Evolutionary conservation across 176 grass and related monocot genomes (phyloP).

Genomic region (Phragmites australis): DNA sequence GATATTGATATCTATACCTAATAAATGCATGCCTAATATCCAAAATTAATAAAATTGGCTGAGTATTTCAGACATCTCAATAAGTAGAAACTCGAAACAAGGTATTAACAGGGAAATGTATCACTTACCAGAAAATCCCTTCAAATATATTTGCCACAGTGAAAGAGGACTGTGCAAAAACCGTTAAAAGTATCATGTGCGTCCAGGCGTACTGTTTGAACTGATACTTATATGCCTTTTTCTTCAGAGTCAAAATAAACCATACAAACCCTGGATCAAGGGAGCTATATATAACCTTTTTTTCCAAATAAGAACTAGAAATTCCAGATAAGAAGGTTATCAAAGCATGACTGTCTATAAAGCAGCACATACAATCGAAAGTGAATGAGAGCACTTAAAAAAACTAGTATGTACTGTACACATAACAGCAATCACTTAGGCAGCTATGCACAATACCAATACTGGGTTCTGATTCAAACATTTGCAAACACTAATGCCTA

Average conservation of each 20-base stretch:
- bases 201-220: slow-evolving; percentile 99
- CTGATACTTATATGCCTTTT: slow-evolving; percentile 98
- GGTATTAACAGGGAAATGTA: not conserved
- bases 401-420: not conserved
- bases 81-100: not conserved
- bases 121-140: slow-evolving; percentile 94
- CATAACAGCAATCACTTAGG: not conserved
- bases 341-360: not conserved
- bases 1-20: not conserved
- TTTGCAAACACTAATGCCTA: slow-evolving; percentile 12
- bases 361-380: slow-evolving; percentile 22
- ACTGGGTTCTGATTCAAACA: not conserved
- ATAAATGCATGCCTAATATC: slow-evolving; percentile 6
- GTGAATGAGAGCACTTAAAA: not conserved
- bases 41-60: not conserved
- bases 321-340: not conserved
- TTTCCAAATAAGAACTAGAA: slow-evolving; percentile 14
- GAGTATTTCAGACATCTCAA: not conserved
- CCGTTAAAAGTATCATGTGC: slow-evolving; percentile 96
- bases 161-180: slow-evolving; percentile 89
- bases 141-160: slow-evolving; percentile 99
- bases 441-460: not conserved
- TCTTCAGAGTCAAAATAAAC: slow-evolving; percentile 99
- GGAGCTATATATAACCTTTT: slow-evolving; percentile 26
- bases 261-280: slow-evolving; percentile 85